A percentile compares a stretch with the other conserved stretches of the same genome.
Conservation (phyloP, 2,329 filamentous ascomycete genomes). For the Apiospora malaysiana region DNA sequence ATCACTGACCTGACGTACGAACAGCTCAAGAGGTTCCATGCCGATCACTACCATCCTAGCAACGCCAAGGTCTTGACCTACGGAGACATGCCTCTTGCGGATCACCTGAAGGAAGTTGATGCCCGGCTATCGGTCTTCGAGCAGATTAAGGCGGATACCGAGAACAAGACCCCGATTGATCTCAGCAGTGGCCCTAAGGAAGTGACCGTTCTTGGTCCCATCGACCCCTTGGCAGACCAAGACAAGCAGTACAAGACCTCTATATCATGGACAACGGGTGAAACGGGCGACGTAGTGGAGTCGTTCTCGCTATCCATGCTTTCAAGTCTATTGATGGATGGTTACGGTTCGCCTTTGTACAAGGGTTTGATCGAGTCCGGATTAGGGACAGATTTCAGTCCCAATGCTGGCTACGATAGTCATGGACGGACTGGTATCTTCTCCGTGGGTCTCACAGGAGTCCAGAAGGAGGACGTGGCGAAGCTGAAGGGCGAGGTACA, state of each 20-base stretch:
- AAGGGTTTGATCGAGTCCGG: conserved; percentile 86
- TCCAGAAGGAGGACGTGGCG: conserved; percentile 78
- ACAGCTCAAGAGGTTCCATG: conserved; percentile 86
- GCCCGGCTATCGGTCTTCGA: conserved; percentile 76
- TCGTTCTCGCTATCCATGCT: conserved; percentile 86
- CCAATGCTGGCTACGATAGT: conserved; percentile 90
- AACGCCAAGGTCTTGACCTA: conserved; percentile 97
- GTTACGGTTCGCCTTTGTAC: conserved; percentile 94
- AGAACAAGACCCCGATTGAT: conserved; percentile 78
- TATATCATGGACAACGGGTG: conserved; percentile 87
- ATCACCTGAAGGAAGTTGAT: conserved; percentile 82
- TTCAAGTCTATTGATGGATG: conserved; percentile 85
- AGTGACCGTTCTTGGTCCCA: conserved; percentile 77
- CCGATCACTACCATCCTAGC: conserved; percentile 94
- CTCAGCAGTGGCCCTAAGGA: conserved; percentile 70
- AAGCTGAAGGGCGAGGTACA: conserved; percentile 78
- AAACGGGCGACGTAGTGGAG: conserved; percentile 82
- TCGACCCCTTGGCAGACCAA: conserved; percentile 84
- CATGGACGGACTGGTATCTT: conserved; percentile 81
- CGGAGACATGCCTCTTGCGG: conserved; percentile 84
- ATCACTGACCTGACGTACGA: conserved; percentile 95
- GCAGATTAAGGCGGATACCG: conserved; percentile 69
- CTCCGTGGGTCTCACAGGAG: conserved; percentile 89
- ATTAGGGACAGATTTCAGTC: conserved; percentile 90
- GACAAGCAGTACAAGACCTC: conserved; percentile 95